A percentile compares a stretch with the other conserved stretches of the same genome.
phyloP scores from a whole-genome alignment of 345 rosid species.

The Excoecaria agallocha region DNA sequence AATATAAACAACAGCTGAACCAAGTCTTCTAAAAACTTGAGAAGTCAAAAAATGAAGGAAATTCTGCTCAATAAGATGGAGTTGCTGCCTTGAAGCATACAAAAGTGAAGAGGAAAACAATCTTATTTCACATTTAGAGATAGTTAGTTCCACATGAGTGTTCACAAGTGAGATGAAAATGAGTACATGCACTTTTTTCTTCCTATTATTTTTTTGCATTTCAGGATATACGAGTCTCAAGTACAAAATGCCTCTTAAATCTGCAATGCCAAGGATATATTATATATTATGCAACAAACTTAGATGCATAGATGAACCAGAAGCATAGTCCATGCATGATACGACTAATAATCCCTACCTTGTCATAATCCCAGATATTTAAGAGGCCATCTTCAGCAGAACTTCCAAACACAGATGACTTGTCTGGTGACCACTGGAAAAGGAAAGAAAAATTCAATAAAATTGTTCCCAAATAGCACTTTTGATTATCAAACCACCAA shows the following conservation, averaged over 20 bases:
- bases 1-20: neutral
- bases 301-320: neutral
- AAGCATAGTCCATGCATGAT: neutral
- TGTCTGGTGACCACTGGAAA: constrained; percentile 88
- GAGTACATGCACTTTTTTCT: neutral
- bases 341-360: constrained; percentile 39
- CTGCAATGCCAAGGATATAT: neutral
- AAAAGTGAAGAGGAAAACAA: neutral
- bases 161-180: neutral
- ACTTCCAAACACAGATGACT: constrained; percentile 88
- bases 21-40: constrained; percentile 4
- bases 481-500: neutral
- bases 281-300: neutral
- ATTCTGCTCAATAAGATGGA: neutral
- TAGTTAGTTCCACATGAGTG: neutral
- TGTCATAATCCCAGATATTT: constrained; percentile 90
- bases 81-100: neutral
- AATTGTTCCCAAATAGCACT: neutral
- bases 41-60: neutral
- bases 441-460: constrained; percentile 13
- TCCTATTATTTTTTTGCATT: neutral
- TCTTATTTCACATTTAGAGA: too few species aligned
- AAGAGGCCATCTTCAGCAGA: constrained; percentile 95
- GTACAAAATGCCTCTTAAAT: neutral
- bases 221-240: neutral